Evolutionary conservation across 176 grass and related monocot species (phyloP), one percentile per base, ranked within the genome.

Genomic region (Juncus effusus): DNA sequence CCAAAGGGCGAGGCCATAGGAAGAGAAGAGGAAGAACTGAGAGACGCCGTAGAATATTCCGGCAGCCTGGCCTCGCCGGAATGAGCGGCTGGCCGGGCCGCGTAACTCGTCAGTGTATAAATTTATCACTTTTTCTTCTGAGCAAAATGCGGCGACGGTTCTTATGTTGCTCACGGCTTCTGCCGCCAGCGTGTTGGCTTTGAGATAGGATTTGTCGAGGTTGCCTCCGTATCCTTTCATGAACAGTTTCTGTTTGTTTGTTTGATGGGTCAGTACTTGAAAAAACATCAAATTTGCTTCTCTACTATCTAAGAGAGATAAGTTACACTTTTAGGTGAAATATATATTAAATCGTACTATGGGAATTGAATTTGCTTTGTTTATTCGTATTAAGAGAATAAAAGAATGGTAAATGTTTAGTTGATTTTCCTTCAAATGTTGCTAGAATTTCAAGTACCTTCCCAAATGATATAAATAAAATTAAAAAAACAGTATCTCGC

Each of bases 121-220:
- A 6, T 92, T 88, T 45, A 97, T 86, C 19, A 97, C 82, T 72
- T 97, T 97, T 51, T 97, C 85, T 71, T 97, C 94, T 0, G 85
- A 83, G 81, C 94, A 97, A 71, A 97, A 97, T 40, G 94, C 85
- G 0, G 88, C 88, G 80, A 97, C 94, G 4, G 94, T 97, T 12
- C 94, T 76, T 40, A 97, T 97, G 76, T 92, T 97, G 80, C 94
- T 89, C 63, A 92, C 94, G 0, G 94, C 94, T 86, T 97, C 94
- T 8, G 94, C 94, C 2, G 94, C 94, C 14, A 97, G 85, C 85
- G 88, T 97, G 73, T 97, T 97, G 2, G 94, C 94, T 42, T 92
- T 97, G 14, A 92, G 74, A 53, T 97, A 97, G 10, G 82, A 83
- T 78, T 88, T 89, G 70, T 71, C 78, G 12, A 97, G 74, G 78